Conservation (phyloP, 208 protist species). For the Wallacemonas collosoma region DNA sequence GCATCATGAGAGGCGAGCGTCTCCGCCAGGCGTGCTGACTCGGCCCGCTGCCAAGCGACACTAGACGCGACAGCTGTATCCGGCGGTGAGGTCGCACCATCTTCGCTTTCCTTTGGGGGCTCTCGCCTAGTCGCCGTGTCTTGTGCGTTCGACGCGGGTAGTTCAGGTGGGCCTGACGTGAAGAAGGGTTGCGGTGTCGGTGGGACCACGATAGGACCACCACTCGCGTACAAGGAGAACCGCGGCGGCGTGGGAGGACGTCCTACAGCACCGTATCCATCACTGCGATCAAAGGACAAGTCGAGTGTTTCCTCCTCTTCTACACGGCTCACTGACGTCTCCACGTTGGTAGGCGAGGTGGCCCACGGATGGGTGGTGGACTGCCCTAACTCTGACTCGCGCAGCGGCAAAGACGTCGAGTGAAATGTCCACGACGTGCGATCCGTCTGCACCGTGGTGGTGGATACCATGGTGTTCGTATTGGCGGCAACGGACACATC, state of each 20-base stretch:
- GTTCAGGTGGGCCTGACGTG: neutral
- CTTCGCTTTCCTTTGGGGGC: too few species aligned
- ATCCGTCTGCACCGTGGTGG: neutral
- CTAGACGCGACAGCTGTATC: neutral
- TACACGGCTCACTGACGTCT: neutral
- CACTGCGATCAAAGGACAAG: neutral
- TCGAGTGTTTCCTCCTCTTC: neutral
- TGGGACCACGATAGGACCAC: constrained; percentile 3
- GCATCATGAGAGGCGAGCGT: constrained; percentile 1
- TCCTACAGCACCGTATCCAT: neutral
- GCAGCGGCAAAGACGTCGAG: constrained; percentile 21
- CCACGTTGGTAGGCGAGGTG: neutral
- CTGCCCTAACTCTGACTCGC: neutral
- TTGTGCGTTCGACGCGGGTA: neutral
- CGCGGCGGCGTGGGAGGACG: constrained; percentile 5
- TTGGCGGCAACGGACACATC: too few species aligned
- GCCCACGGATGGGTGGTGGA: constrained; percentile 15
- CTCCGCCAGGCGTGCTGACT: neutral
- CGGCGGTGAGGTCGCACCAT: too few species aligned
- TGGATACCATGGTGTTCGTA: too few species aligned
- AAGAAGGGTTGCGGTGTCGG: neutral
- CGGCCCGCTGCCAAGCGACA: constrained; percentile 4
- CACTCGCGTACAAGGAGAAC: constrained; percentile 5
- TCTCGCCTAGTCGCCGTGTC: too few species aligned
- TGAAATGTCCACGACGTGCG: constrained; percentile 49